Evolutionary conservation across 176 grass and related monocot species (phyloP).

Genomic region (Phragmites australis): DNA sequence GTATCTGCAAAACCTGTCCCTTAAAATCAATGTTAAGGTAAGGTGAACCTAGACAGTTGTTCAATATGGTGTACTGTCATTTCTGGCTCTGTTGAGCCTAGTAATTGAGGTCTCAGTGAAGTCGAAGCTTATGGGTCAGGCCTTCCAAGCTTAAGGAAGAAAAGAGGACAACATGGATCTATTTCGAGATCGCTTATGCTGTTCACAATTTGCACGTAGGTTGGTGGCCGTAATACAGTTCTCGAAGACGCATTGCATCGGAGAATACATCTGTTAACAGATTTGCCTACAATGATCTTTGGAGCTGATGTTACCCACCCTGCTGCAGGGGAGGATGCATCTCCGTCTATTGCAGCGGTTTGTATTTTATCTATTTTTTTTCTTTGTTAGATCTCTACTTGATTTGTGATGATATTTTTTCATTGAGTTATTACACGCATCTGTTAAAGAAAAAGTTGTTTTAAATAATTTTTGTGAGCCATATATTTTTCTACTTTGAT

Average conservation of each 20-base stretch:
- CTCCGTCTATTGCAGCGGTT: slow-evolving; percentile 73
- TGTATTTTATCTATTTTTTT: background rate
- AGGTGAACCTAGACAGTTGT: background rate
- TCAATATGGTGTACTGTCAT: background rate
- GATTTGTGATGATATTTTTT: background rate
- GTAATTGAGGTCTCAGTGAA: background rate
- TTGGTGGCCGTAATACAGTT: slow-evolving; percentile 66
- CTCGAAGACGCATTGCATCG: slow-evolving; percentile 59
- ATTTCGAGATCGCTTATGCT: background rate
- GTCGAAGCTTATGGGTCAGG: background rate
- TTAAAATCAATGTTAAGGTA: slow-evolving; percentile 97
- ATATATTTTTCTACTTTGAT: background rate
- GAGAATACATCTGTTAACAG: slow-evolving; percentile 59
- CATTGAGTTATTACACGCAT: background rate
- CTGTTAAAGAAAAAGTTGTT: background rate
- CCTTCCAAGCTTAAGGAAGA: background rate
- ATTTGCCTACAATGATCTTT: slow-evolving; percentile 67
- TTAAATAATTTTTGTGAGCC: background rate
- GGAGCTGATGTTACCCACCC: slow-evolving; percentile 87
- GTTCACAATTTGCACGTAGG: slow-evolving; percentile 11
- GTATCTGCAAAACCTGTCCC: slow-evolving; percentile 68
- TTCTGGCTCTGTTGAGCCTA: background rate
- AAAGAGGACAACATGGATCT: background rate
- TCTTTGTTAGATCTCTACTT: background rate
- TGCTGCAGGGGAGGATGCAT: slow-evolving; percentile 65